Percentiles rank a stretch among this genome's conserved stretches.
These are phyloP conservation scores for Debaryomyces castellii DNA, from an alignment of 805 yeast genomes.

Conservation along the genomic window DNA sequence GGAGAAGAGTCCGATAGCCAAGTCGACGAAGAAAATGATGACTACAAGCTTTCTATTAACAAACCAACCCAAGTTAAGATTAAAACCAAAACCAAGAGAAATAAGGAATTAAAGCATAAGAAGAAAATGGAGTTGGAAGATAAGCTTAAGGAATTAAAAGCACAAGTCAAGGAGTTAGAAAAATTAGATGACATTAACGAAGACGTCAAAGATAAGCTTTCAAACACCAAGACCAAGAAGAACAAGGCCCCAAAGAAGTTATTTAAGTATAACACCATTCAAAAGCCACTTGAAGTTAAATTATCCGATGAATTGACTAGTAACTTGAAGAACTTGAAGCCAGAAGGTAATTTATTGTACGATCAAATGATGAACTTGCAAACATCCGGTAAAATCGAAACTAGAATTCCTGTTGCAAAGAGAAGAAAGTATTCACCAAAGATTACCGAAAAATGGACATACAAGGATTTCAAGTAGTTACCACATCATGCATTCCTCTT, in stretches of 20 bases:
- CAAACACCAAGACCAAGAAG: slow-evolving; percentile 14
- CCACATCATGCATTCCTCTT: not conserved
- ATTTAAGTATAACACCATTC: slow-evolving; percentile 42
- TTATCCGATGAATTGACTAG: slow-evolving; percentile 85
- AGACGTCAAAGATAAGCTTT: slow-evolving; percentile 21
- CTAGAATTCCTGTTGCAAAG: slow-evolving; percentile 69
- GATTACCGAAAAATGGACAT: slow-evolving; percentile 89
- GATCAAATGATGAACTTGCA: slow-evolving; percentile 83
- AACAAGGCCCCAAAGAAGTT: slow-evolving; percentile 34
- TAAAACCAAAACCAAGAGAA: slow-evolving; percentile 78
- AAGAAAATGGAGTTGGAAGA: slow-evolving; percentile 55
- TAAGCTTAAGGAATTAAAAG: slow-evolving; percentile 59
- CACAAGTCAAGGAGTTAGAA: slow-evolving; percentile 58
- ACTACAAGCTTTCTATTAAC: slow-evolving; percentile 62
- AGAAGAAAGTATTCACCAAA: slow-evolving; percentile 69
- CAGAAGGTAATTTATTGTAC: slow-evolving; percentile 84
- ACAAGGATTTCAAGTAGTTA: slow-evolving; percentile 75
- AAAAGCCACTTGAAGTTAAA: slow-evolving; percentile 66
- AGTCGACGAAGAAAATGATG: slow-evolving; percentile 27
- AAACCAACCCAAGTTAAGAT: slow-evolving; percentile 65
- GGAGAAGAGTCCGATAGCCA: slow-evolving; percentile 34
- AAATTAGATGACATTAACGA: slow-evolving; percentile 27
- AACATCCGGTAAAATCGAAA: slow-evolving; percentile 81
- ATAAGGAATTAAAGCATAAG: slow-evolving; percentile 62
- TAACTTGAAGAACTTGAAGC: slow-evolving; percentile 77